Percentiles rank a stretch among this genome's conserved stretches.
These are phyloP conservation scores for Phytophthora nicotianae DNA, from an alignment of 352 stramenopile genomes.

Conservation along the genomic window DNA sequence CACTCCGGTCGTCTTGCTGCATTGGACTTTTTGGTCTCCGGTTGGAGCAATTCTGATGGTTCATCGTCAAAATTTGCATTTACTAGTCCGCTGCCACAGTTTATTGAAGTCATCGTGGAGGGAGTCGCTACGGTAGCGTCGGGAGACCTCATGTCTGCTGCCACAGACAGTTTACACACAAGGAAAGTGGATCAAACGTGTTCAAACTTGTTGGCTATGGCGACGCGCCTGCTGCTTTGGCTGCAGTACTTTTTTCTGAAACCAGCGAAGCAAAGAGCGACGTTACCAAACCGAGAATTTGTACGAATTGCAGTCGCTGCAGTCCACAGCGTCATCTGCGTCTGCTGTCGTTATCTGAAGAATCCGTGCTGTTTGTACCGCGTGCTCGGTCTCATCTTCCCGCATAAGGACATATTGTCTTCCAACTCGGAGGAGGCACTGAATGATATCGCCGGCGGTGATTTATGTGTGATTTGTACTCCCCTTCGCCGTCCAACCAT, in stretches of 20 bases:
- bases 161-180: conserved; percentile 59
- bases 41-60: conserved; percentile 40
- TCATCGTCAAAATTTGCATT: conserved; percentile 29
- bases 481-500: conserved; percentile 27
- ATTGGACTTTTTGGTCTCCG: conserved; percentile 63
- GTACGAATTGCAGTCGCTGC: conserved; percentile 65
- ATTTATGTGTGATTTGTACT: conserved; percentile 62
- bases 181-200: conserved; percentile 72
- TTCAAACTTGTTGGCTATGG: conserved; percentile 59
- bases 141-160: conserved; percentile 56
- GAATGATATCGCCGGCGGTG: conserved; percentile 52
- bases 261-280: conserved; percentile 31
- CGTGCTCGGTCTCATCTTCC: conserved; percentile 66
- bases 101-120: conserved; percentile 69
- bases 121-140: conserved; percentile 53
- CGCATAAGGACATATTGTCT: conserved; percentile 66
- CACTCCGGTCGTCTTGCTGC: conserved; percentile 53
- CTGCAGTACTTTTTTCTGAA: conserved; percentile 71
- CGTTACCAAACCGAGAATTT: conserved; percentile 51
- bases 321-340: conserved; percentile 79
- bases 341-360: conserved; percentile 68
- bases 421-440: conserved; percentile 58
- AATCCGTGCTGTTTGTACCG: conserved; percentile 76
- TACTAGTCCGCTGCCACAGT: conserved; percentile 49
- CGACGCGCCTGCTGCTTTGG: conserved; percentile 63